A percentile compares a stretch with the other conserved stretches of the same genome.
Conservation (phyloP, 345 rosid species). For the Lepidium africanum region DNA sequence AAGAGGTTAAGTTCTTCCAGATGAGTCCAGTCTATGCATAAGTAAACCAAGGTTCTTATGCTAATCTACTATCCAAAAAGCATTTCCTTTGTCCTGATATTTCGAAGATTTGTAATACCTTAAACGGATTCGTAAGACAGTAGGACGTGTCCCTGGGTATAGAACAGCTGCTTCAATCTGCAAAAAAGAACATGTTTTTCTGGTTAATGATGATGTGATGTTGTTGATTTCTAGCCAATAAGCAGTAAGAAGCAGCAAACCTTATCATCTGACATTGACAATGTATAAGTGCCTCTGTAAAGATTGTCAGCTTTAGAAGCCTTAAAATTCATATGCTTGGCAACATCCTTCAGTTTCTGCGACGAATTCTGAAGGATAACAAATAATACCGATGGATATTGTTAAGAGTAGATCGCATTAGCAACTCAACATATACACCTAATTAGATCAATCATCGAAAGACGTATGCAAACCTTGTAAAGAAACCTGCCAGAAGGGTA, state of each 20-base stretch:
- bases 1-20: background rate
- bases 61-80: background rate
- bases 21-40: background rate
- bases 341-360: constrained; percentile 82
- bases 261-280: constrained; percentile 63
- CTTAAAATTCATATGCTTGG: constrained; percentile 70
- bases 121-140: constrained; percentile 71
- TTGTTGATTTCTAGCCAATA: background rate
- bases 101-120: constrained; percentile 43
- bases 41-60: background rate
- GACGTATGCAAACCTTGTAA: constrained; percentile 56
- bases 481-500: constrained; percentile 88
- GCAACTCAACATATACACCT: background rate
- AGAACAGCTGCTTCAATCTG: constrained; percentile 89
- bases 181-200: constrained; percentile 2
- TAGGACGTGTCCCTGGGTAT: constrained; percentile 75
- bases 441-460: background rate
- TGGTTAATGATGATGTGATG: background rate
- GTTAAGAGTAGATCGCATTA: background rate
- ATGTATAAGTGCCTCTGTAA: constrained; percentile 64
- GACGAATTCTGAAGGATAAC: constrained; percentile 59
- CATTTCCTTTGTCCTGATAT: background rate
- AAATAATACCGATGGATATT: background rate
- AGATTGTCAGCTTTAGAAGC: constrained; percentile 63
- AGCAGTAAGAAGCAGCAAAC: constrained; percentile 25